phyloP scores from a whole-genome alignment of 257 asterid species.

The Capsicum pubescens region DNA sequence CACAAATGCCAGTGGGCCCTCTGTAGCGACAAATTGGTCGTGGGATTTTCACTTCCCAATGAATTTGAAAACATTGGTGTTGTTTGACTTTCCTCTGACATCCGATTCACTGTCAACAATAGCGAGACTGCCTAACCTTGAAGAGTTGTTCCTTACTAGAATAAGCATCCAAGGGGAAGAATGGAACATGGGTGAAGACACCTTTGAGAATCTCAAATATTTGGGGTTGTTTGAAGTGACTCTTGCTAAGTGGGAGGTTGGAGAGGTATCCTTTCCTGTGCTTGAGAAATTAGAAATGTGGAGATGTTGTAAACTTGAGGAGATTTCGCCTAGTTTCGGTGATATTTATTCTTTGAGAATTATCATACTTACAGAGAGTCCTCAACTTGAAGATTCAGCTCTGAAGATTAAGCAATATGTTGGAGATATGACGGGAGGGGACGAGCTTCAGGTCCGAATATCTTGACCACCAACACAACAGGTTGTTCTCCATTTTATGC shows the following conservation, averaged over 20 bases:
- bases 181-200: not conserved
- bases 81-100: not conserved
- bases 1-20: not conserved
- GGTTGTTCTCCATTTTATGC: too few relatives aligned
- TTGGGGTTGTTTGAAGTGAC: not conserved
- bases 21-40: not conserved
- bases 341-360: not conserved
- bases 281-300: not conserved
- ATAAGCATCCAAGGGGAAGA: not conserved
- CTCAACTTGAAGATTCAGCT: not conserved
- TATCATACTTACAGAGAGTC: not conserved
- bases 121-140: constrained; percentile 8
- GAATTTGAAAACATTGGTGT: not conserved
- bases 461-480: too few relatives aligned
- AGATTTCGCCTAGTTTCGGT: not conserved
- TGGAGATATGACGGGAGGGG: not conserved
- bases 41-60: constrained; percentile 8
- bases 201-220: not conserved
- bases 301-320: not conserved
- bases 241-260: constrained; percentile 8
- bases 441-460: not conserved
- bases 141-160: not conserved
- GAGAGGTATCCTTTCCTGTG: not conserved
- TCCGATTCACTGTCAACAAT: constrained; percentile 13
- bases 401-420: not conserved